Conservation (phyloP, 345 rosid genomes). For the Zanthoxylum bungeanum region DNA sequence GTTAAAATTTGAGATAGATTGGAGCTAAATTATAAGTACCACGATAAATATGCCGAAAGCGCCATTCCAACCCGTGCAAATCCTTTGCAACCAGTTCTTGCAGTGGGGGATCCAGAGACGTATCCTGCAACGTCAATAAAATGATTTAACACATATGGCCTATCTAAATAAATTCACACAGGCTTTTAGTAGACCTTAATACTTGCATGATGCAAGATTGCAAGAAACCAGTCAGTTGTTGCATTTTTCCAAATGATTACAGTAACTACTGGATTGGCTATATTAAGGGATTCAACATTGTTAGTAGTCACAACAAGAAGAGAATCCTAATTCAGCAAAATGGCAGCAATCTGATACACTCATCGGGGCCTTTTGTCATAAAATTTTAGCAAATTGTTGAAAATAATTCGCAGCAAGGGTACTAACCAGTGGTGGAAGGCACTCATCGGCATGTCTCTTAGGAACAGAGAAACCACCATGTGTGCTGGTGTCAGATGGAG, state of each 20-base stretch:
- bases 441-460: conserved; percentile 42
- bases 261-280: conserved; percentile 1
- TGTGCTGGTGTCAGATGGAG: conserved; percentile 48
- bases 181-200: neutral
- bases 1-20: neutral
- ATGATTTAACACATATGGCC: too few relatives aligned
- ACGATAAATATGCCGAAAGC: conserved; percentile 51
- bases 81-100: conserved; percentile 54
- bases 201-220: neutral
- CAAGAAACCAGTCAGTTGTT: neutral
- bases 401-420: conserved; percentile 3
- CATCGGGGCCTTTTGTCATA: neutral
- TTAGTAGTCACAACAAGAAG: neutral
- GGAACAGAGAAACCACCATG: conserved; percentile 65
- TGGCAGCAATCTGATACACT: neutral
- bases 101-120: conserved; percentile 34
- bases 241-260: neutral
- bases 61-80: conserved; percentile 51
- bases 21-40: conserved; percentile 29
- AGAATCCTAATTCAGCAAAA: too few relatives aligned
- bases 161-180: neutral
- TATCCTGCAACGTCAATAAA: conserved; percentile 44
- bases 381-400: neutral
- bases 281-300: neutral
- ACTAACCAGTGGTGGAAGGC: conserved; percentile 62